phyloP scores from a whole-genome alignment of 768 basidiomycete species.

The Neoboletus subvelutipes region DNA sequence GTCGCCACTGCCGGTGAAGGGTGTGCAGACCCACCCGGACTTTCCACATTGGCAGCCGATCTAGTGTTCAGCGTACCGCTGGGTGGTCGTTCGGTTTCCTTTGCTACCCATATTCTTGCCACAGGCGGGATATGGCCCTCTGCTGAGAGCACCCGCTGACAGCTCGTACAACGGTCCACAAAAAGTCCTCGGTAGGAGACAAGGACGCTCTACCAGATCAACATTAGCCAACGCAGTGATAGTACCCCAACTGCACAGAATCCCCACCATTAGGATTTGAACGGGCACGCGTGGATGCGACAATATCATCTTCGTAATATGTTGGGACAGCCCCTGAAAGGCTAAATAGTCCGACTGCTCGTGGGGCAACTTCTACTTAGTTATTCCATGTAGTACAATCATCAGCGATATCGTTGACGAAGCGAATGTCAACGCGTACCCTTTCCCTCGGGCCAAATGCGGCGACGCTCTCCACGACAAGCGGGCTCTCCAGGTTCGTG shows the following conservation, averaged over 20 bases:
- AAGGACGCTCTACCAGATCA: slow-evolving; percentile 44
- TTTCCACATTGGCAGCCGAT: no score
- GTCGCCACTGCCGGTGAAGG: background rate
- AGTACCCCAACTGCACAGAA: background rate
- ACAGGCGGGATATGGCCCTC: slow-evolving; percentile 76
- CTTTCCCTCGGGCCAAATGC: slow-evolving; percentile 73
- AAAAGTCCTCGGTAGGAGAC: slow-evolving; percentile 61
- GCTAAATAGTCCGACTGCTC: slow-evolving; percentile 66
- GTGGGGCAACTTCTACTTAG: slow-evolving; percentile 59
- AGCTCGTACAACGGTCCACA: slow-evolving; percentile 55
- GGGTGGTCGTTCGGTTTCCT: background rate
- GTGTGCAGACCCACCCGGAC: background rate
- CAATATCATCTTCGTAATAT: slow-evolving; percentile 60
- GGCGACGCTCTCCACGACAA: slow-evolving; percentile 62
- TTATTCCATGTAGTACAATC: background rate
- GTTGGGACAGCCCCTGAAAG: slow-evolving; percentile 65
- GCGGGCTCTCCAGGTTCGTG: slow-evolving; percentile 32
- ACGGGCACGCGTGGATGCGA: slow-evolving; percentile 52
- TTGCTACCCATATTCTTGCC: slow-evolving; percentile 52
- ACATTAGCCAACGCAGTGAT: background rate
- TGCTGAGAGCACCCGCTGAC: slow-evolving; percentile 62
- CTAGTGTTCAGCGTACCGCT: no score
- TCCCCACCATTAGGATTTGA: slow-evolving; percentile 49
- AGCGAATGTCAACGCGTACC: slow-evolving; percentile 34
- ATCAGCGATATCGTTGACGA: slow-evolving; percentile 3